phyloP scores from a whole-genome alignment of 164 flowering plant genomes.

The Echeveria elegans region DNA sequence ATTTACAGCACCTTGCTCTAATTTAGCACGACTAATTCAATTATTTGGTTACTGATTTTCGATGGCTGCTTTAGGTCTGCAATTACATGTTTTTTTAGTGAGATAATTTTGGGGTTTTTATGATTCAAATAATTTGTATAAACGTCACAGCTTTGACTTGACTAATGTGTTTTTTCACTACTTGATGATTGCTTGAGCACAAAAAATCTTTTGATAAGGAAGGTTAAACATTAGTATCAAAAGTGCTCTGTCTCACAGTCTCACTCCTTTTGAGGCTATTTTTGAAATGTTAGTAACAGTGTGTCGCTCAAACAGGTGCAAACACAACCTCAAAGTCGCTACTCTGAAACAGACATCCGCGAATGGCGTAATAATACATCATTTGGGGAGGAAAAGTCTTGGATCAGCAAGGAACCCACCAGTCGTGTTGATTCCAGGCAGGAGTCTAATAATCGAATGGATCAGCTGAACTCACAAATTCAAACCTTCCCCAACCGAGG shows the following conservation, averaged over 20 bases:
- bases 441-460: slow-evolving; percentile 49
- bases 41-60: no score
- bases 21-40: neutral
- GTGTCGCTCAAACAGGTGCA: slow-evolving; percentile 18
- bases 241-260: neutral
- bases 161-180: neutral
- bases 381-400: slow-evolving; percentile 64
- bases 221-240: neutral
- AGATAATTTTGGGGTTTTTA: no score
- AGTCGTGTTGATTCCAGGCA: slow-evolving; percentile 33
- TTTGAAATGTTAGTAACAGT: neutral
- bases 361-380: slow-evolving; percentile 72
- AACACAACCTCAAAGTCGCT: slow-evolving; percentile 52
- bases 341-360: slow-evolving; percentile 77
- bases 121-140: no score
- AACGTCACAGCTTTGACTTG: no score
- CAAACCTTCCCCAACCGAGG: slow-evolving; percentile 38
- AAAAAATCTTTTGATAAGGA: neutral
- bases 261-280: neutral
- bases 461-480: slow-evolving; percentile 46
- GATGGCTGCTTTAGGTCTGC: no score
- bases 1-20: neutral
- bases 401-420: slow-evolving; percentile 46
- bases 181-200: neutral
- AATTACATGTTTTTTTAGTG: no score